Conservation (phyloP, 345 rosid genomes). For the Salix exigua region DNA sequence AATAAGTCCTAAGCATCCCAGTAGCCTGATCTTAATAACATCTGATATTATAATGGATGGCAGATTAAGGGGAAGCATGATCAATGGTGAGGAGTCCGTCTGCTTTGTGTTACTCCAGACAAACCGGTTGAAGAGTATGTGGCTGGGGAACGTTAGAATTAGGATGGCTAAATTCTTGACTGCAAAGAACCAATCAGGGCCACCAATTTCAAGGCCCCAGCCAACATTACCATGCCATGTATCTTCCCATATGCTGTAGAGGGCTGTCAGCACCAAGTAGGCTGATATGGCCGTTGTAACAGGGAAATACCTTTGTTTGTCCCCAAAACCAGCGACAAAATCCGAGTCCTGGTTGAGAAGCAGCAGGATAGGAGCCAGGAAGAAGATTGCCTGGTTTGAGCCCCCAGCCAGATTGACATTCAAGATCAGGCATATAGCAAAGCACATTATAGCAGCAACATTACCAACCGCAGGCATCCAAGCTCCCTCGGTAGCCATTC, state of each 20-base stretch:
- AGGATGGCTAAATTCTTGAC: constrained; percentile 85
- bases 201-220: constrained; percentile 89
- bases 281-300: constrained; percentile 68
- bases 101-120: constrained; percentile 84
- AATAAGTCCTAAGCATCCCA: constrained; percentile 78
- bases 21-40: constrained; percentile 71
- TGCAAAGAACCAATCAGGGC: constrained; percentile 91
- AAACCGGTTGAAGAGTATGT: constrained; percentile 79
- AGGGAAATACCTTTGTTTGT: constrained; percentile 98
- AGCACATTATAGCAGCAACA: constrained; percentile 90
- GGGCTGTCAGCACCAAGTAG: constrained; percentile 64
- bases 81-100: constrained; percentile 58
- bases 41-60: constrained; percentile 83
- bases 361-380: constrained; percentile 88
- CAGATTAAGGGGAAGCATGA: constrained; percentile 83
- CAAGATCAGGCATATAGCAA: constrained; percentile 88
- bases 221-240: constrained; percentile 85
- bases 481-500: constrained; percentile 92
- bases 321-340: constrained; percentile 93
- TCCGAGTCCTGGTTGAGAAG: constrained; percentile 99
- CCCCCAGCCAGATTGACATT: constrained; percentile 80
- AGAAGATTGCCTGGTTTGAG: constrained; percentile 90
- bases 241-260: constrained; percentile 77
- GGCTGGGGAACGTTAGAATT: constrained; percentile 85
- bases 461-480: constrained; percentile 99